Percentiles rank a stretch among this genome's conserved stretches.
phyloP scores from a whole-genome alignment of 208 protist genomes.

The Leptomonas pyrrhocoris region DNA sequence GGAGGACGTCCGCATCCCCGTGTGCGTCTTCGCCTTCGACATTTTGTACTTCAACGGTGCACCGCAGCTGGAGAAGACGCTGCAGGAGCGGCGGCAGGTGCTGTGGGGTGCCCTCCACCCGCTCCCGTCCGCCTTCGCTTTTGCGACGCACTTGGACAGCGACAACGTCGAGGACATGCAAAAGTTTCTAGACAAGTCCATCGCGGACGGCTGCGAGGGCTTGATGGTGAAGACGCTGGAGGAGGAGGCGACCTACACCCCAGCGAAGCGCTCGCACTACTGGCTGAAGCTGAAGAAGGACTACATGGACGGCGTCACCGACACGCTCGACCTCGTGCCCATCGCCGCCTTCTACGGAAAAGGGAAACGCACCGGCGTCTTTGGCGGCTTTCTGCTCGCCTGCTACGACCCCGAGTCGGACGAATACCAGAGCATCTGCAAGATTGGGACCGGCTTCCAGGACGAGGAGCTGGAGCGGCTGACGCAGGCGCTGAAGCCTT shows the following conservation, averaged over 20 bases:
- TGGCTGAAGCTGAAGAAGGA: slow-evolving; percentile 99
- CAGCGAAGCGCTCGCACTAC: slow-evolving; percentile 94
- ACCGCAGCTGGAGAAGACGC: slow-evolving; percentile 81
- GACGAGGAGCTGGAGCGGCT: slow-evolving; percentile 93
- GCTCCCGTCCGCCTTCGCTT: slow-evolving; percentile 76
- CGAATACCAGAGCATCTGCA: slow-evolving; percentile 98
- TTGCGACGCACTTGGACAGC: slow-evolving; percentile 88
- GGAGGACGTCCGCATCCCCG: slow-evolving; percentile 94
- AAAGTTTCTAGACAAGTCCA: slow-evolving; percentile 95
- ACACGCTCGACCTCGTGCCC: slow-evolving; percentile 99
- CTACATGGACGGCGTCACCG: slow-evolving; percentile 98
- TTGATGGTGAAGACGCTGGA: slow-evolving; percentile 99
- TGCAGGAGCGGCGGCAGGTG: slow-evolving; percentile 82
- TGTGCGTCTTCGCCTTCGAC: slow-evolving; percentile 99
- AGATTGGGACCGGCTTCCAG: slow-evolving; percentile 98
- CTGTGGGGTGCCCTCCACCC: slow-evolving; percentile 82
- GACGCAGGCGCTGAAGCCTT: slow-evolving; percentile 59
- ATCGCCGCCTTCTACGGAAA: slow-evolving; percentile 98
- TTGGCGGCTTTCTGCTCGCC: slow-evolving; percentile 98
- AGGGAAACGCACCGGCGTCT: slow-evolving; percentile 98
- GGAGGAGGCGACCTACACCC: slow-evolving; percentile 95
- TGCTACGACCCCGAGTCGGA: slow-evolving; percentile 98
- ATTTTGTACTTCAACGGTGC: slow-evolving; percentile 98
- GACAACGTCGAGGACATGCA: slow-evolving; percentile 94
- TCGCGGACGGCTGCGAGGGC: slow-evolving; percentile 93